Evolutionary conservation across 108 stramenopile genomes (phyloP).

Genomic region (Cyclotella kingstonii): DNA sequence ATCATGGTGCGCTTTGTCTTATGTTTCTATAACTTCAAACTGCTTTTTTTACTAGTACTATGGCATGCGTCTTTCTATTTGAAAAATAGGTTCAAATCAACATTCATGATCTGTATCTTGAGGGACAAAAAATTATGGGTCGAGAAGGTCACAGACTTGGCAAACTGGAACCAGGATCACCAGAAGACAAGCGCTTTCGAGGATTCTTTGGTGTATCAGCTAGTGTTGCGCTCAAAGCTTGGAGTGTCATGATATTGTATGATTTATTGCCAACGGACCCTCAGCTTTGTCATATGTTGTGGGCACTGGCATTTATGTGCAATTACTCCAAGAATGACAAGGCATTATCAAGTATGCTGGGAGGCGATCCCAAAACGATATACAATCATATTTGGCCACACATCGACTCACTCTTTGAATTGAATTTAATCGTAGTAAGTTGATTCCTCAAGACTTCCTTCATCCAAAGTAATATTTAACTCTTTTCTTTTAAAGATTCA

Average conservation of each 20-base stretch:
- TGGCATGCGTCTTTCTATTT: no score
- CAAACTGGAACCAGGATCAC: no score
- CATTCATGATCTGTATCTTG: no score
- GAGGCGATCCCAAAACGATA: slow-evolving; percentile 11
- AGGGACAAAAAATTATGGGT: no score
- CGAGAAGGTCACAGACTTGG: no score
- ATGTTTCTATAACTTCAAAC: no score
- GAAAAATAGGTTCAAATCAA: no score
- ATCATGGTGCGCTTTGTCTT: no score
- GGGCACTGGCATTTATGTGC: slow-evolving; percentile 16
- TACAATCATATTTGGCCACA: slow-evolving; percentile 5
- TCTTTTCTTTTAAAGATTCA: slow-evolving; percentile 3
- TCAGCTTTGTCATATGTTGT: slow-evolving; percentile 2
- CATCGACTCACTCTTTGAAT: slow-evolving; percentile 4
- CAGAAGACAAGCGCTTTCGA: no score
- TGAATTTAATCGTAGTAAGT: slow-evolving; percentile 5
- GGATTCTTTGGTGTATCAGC: slow-evolving; percentile 1
- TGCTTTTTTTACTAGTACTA: no score
- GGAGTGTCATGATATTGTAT: background rate
- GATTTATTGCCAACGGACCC: background rate
- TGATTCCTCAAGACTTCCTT: background rate
- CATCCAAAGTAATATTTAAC: background rate
- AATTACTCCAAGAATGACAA: slow-evolving; percentile 6
- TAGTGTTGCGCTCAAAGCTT: slow-evolving; percentile 1
- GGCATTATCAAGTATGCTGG: background rate